These are phyloP conservation scores for Arthrobotrys conoides DNA, from an alignment of 2,329 filamentous ascomycete genomes.

Conservation along the genomic window DNA sequence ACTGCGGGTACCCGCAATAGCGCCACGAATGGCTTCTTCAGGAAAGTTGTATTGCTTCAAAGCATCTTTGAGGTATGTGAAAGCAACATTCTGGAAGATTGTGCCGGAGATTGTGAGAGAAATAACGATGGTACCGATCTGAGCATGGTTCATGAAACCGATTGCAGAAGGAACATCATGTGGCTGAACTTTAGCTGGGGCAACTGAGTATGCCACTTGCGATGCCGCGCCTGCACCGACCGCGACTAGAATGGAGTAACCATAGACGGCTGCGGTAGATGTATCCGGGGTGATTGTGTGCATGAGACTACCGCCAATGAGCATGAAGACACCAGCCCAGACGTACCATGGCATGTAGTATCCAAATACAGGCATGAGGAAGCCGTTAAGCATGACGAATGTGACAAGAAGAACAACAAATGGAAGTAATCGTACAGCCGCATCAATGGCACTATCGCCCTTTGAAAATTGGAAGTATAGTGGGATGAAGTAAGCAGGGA, in stretches of 20 bases:
- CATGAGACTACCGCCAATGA: constrained; percentile 64
- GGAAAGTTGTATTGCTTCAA: constrained; percentile 64
- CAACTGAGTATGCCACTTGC: constrained; percentile 67
- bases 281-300: constrained; percentile 64
- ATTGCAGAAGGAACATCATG: constrained; percentile 65
- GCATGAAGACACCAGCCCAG: constrained; percentile 65
- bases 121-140: constrained; percentile 67
- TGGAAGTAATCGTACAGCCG: constrained; percentile 68
- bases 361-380: constrained; percentile 66
- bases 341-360: constrained; percentile 68
- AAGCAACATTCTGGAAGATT: constrained; percentile 67
- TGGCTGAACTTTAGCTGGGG: constrained; percentile 66
- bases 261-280: constrained; percentile 65
- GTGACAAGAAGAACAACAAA: constrained; percentile 67
- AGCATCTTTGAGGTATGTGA: constrained; percentile 64
- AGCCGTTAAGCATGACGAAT: constrained; percentile 66
- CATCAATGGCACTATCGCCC: constrained; percentile 68
- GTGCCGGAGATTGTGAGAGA: constrained; percentile 67
- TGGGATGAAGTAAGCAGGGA: constrained; percentile 72
- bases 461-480: constrained; percentile 72
- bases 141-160: constrained; percentile 67
- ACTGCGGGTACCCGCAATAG: constrained; percentile 64
- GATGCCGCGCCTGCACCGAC: constrained; percentile 67
- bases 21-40: constrained; percentile 63
- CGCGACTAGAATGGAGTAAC: constrained; percentile 67